Percentiles rank a stretch among this genome's conserved stretches.
Evolutionary conservation across 176 grass and related monocot species (phyloP).

Genomic region (Aechmea fasciata): DNA sequence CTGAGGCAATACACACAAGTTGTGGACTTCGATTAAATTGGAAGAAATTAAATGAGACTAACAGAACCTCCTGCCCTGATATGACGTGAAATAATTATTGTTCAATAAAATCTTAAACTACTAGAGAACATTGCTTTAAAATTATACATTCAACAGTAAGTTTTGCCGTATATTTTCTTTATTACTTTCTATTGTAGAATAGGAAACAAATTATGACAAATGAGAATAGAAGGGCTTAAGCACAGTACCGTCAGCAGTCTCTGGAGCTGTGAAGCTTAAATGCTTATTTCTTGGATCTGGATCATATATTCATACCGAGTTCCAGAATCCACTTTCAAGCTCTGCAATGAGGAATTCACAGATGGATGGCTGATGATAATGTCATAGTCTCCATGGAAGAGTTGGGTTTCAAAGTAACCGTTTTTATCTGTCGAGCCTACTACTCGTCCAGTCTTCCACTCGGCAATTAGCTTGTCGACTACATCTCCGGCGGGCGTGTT

Average conservation of each 20-base stretch:
- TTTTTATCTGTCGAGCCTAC: slow-evolving; percentile 34
- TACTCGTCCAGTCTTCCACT: slow-evolving; percentile 37
- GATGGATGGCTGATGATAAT: slow-evolving; percentile 47
- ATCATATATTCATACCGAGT: slow-evolving; percentile 36
- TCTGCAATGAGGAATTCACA: slow-evolving; percentile 45
- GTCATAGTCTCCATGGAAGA: slow-evolving; percentile 68
- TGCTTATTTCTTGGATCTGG: slow-evolving; percentile 33
- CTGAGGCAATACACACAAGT: too few relatives aligned
- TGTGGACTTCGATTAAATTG: too few relatives aligned
- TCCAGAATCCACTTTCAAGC: slow-evolving; percentile 38
- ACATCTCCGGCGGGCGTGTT: slow-evolving; percentile 58
- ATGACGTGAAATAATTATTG: too few relatives aligned
- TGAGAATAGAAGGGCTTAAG: not conserved
- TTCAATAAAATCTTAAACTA: too few relatives aligned
- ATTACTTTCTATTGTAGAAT: too few relatives aligned
- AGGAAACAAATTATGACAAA: not conserved
- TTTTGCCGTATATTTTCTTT: too few relatives aligned
- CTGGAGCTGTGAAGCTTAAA: not conserved
- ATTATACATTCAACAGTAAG: too few relatives aligned
- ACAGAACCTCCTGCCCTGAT: too few relatives aligned
- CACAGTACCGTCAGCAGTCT: not conserved
- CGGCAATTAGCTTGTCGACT: slow-evolving; percentile 60
- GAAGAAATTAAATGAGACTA: too few relatives aligned
- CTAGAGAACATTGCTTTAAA: too few relatives aligned
- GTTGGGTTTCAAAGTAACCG: slow-evolving; percentile 40